Evolutionary conservation across 2,329 filamentous ascomycete genomes (phyloP).

Genomic region (Aspergillus tanneri): DNA sequence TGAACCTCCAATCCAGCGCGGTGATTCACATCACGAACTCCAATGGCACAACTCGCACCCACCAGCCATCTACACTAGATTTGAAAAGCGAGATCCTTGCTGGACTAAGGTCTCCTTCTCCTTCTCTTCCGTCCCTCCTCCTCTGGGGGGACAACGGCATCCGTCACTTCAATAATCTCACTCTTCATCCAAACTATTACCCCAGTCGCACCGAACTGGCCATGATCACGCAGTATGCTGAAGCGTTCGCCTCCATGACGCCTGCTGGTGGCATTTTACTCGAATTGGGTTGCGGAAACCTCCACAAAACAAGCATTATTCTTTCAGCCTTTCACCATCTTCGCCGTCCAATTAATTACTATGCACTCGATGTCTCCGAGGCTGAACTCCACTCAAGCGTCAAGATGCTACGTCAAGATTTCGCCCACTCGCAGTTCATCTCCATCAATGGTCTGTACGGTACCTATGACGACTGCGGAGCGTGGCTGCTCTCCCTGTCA

Average conservation of each 20-base stretch:
- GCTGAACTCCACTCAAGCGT: neutral
- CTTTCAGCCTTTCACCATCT: neutral
- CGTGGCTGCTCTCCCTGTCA: neutral
- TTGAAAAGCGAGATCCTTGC: neutral
- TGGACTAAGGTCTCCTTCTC: neutral
- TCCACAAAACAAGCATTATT: neutral
- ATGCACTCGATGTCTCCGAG: constrained; percentile 1
- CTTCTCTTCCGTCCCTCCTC: neutral
- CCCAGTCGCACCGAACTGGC: neutral
- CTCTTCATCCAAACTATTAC: neutral
- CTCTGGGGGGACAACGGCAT: constrained; percentile 1
- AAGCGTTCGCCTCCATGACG: neutral
- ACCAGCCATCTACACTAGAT: too few species aligned
- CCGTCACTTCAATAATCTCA: neutral
- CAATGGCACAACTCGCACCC: too few species aligned
- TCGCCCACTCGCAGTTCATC: neutral
- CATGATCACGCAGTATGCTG: neutral
- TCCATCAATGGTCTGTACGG: neutral
- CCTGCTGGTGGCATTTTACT: neutral
- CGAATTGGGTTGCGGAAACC: neutral
- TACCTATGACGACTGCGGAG: constrained; percentile 5
- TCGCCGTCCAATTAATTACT: neutral
- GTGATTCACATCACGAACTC: too few species aligned
- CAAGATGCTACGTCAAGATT: neutral
- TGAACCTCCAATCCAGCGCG: too few species aligned